Evolutionary conservation across 202 grass and related monocot species (phyloP), one percentile per base, ranked within the genome.

Genomic region (Schoenoplectus tabernaemontani): DNA sequence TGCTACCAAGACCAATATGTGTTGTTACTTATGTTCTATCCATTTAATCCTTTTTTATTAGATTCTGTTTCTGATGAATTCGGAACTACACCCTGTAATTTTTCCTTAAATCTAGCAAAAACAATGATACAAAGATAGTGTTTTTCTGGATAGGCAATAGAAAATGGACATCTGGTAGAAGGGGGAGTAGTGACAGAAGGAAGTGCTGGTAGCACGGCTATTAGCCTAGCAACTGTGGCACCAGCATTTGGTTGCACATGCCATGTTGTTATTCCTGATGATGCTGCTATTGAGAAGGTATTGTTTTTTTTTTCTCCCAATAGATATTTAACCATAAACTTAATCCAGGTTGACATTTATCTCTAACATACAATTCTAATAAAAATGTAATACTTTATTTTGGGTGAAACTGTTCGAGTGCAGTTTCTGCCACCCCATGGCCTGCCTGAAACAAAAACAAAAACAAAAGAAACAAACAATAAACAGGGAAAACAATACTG

Each of bases 261-360:
- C 38, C 91, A 98, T 85, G 95, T 95, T 83, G 89, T 89, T 72
- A 98, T 98, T 82, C 91, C 91, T 5, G 89, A 98, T 66, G 95
- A 98, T 89, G 95, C 84, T 84, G 91, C 95, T 34, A 86, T 98
- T 65, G 95, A 95, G 79, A 98, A 98, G 89, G 94, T 97, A 84
- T n/a, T n/a, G 1, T 48, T 33, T 73, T 41, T 5, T 85, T 61
- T 17, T 28, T 46, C 74, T 47, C 41, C 77, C 8, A 75, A 15
- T 62, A 51, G 81, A 62, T 58, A 61, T 44, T 79, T 41, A 75
- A 79, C 34, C 10, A 44, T 69, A 13, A 44, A 26, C 0, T 70
- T 70, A n/a, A 26, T 13, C 10, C 38, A 6, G n/a, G 64, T 11
- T 43, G n/a, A 68, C 38, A n/a, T 68, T 68, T 66, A 41, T 64